Conservation (phyloP, 2,329 filamentous ascomycete genomes). For the Stachybotrys elegans region DNA sequence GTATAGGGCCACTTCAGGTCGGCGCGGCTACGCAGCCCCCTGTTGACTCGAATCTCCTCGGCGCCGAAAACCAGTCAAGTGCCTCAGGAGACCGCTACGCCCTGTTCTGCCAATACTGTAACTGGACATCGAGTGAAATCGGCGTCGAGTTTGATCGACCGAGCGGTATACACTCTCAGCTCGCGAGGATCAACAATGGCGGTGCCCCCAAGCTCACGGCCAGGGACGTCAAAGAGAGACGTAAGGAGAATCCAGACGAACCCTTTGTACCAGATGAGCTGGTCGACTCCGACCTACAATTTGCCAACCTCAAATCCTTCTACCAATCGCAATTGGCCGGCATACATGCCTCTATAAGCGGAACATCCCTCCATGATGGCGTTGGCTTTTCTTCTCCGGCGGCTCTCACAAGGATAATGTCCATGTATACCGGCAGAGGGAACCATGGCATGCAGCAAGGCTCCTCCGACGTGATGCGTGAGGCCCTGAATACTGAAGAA, state of each 20-base stretch:
- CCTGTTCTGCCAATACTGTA: slow-evolving; percentile 83
- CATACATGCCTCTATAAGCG: slow-evolving; percentile 45
- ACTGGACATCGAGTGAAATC: slow-evolving; percentile 87
- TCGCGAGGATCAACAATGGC: slow-evolving; percentile 65
- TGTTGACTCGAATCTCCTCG: slow-evolving; percentile 38
- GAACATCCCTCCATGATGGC: slow-evolving; percentile 33
- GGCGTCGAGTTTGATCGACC: slow-evolving; percentile 86
- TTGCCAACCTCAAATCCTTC: slow-evolving; percentile 69
- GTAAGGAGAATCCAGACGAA: slow-evolving; percentile 38
- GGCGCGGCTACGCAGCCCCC: slow-evolving; percentile 62
- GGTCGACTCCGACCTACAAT: slow-evolving; percentile 64
- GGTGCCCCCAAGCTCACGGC: slow-evolving; percentile 45
- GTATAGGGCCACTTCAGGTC: slow-evolving; percentile 73
- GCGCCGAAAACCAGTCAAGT: slow-evolving; percentile 29
- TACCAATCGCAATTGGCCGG: slow-evolving; percentile 75
- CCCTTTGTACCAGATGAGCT: slow-evolving; percentile 35
- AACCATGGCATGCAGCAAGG: slow-evolving; percentile 58
- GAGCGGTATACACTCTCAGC: slow-evolving; percentile 77
- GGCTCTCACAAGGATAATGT: slow-evolving; percentile 85
- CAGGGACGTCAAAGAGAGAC: slow-evolving; percentile 47
- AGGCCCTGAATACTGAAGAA: slow-evolving; percentile 66
- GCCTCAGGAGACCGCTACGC: slow-evolving; percentile 57
- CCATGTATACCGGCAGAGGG: slow-evolving; percentile 68
- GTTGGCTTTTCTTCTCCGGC: slow-evolving; percentile 68
- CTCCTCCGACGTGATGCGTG: slow-evolving; percentile 71